A percentile compares a stretch with the other conserved stretches of the same genome.
Evolutionary conservation across 1,284 basidiomycete genomes (phyloP).

Genomic region (Grifola frondosa): DNA sequence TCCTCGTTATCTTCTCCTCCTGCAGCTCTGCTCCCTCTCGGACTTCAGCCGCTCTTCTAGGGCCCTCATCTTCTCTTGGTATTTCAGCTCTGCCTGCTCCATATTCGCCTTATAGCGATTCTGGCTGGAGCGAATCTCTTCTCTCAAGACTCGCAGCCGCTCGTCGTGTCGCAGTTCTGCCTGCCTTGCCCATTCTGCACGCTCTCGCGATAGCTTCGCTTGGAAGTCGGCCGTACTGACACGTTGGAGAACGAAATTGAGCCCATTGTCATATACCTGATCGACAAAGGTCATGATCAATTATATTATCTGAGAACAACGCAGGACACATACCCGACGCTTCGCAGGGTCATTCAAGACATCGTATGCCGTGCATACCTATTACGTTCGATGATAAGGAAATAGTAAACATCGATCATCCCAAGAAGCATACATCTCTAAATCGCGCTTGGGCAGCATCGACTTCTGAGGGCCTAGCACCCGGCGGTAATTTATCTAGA

Average conservation of each 20-base stretch:
- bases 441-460: constrained; percentile 31
- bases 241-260: constrained; percentile 25
- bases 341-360: constrained; percentile 53
- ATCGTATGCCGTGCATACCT: constrained; percentile 60
- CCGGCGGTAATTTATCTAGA: constrained; percentile 33
- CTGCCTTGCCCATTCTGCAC: constrained; percentile 59
- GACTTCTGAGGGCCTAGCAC: constrained; percentile 31
- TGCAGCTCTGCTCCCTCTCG: constrained; percentile 21
- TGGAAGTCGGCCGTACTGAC: constrained; percentile 35
- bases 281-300: constrained; percentile 1
- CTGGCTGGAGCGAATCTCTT: constrained; percentile 30
- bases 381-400: constrained; percentile 7
- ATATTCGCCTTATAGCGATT: constrained; percentile 24
- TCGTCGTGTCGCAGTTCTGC: constrained; percentile 46
- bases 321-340: constrained; percentile 46
- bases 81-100: constrained; percentile 23
- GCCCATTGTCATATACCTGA: constrained; percentile 50
- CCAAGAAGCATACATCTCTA: constrained; percentile 26
- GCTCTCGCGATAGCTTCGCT: constrained; percentile 50
- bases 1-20: constrained; percentile 17
- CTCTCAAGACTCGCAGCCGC: constrained; percentile 41
- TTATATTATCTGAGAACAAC: not conserved
- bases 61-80: constrained; percentile 25
- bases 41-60: constrained; percentile 26
- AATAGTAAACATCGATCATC: not conserved